Conservation (phyloP, 257 asterid species). For the Gardenia jasminoides region DNA sequence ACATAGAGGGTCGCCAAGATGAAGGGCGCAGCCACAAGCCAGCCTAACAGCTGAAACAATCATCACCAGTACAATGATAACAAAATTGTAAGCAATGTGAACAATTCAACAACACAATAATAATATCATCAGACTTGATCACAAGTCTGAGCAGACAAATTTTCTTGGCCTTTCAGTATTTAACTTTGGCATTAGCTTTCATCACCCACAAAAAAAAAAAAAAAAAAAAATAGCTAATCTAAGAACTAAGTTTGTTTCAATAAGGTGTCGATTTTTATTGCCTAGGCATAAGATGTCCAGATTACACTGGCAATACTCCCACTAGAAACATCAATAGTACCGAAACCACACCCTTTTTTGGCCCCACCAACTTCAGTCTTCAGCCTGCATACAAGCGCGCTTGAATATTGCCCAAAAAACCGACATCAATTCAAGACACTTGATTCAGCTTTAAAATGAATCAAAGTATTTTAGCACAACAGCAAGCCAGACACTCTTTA, state of each 20-base stretch:
- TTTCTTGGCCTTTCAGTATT: background rate
- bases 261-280: background rate
- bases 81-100: constrained; percentile 14
- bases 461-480: background rate
- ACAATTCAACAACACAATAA: background rate
- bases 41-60: constrained; percentile 73
- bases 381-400: background rate
- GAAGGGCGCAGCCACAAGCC: constrained; percentile 83
- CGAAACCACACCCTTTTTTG: background rate
- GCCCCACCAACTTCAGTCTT: background rate
- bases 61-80: background rate
- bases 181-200: background rate
- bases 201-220: no score
- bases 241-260: background rate
- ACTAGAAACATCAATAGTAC: background rate
- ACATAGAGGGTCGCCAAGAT: constrained; percentile 59
- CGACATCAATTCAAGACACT: background rate
- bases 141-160: background rate
- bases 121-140: background rate
- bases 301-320: background rate
- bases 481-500: background rate
- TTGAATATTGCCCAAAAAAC: background rate
- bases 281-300: background rate
- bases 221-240: background rate
- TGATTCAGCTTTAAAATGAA: background rate